These are phyloP conservation scores for Nyctanthes arbortristis DNA, from an alignment of 257 asterid genomes.

Conservation along the genomic window DNA sequence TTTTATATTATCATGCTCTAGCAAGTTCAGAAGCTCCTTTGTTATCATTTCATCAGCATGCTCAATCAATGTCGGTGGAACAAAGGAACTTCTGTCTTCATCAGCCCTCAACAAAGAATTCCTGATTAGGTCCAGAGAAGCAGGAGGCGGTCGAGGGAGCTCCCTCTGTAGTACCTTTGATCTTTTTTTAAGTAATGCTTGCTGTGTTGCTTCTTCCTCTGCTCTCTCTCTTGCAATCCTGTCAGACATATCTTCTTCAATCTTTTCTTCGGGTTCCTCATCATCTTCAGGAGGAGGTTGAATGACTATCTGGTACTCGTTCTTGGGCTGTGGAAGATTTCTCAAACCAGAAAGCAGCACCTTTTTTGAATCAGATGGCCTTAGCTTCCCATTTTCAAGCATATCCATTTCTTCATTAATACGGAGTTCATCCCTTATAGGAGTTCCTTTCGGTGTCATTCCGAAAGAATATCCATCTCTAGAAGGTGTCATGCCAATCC, in stretches of 20 bases:
- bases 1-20: conserved; percentile 90
- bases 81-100: conserved; percentile 92
- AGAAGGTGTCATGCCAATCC: conserved; percentile 86
- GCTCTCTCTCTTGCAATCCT: conserved; percentile 91
- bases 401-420: conserved; percentile 82
- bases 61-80: conserved; percentile 87
- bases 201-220: conserved; percentile 87
- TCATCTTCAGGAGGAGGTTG: conserved; percentile 73
- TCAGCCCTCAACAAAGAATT: conserved; percentile 66
- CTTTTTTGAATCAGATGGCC: conserved; percentile 57
- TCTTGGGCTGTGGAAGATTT: conserved; percentile 89
- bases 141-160: conserved; percentile 94
- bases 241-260: conserved; percentile 99
- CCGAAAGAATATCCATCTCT: conserved; percentile 66
- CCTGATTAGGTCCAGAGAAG: conserved; percentile 74
- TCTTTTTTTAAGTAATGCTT: conserved; percentile 79
- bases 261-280: conserved; percentile 93
- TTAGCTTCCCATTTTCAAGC: conserved; percentile 50
- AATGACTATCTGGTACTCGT: conserved; percentile 79
- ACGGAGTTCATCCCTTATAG: conserved; percentile 87
- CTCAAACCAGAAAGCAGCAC: conserved; percentile 64
- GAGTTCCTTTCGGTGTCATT: conserved; percentile 87
- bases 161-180: conserved; percentile 95
- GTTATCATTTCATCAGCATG: conserved; percentile 92
- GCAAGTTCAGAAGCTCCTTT: conserved; percentile 78